phyloP scores from a whole-genome alignment of 2,329 filamentous ascomycete species.

The Botrytis paeoniae region DNA sequence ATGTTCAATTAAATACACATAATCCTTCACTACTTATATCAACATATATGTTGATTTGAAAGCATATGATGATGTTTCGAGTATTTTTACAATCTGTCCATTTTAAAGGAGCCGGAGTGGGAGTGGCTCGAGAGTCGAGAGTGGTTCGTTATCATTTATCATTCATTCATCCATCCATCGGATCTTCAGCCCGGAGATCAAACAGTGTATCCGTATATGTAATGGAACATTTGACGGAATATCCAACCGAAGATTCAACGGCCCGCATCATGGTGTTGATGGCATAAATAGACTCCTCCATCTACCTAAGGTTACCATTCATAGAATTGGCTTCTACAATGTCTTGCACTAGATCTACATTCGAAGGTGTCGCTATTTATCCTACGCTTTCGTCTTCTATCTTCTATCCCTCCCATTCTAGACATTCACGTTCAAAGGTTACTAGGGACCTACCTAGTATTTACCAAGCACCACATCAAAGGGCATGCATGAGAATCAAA shows the following conservation, averaged over 20 bases:
- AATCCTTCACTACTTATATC: not conserved
- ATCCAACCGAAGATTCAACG: not conserved
- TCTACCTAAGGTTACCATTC: not conserved
- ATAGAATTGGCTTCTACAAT: not conserved
- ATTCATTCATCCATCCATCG: not conserved
- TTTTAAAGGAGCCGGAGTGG: not conserved
- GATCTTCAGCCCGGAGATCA: not conserved
- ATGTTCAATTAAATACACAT: not conserved
- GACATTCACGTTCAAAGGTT: not conserved
- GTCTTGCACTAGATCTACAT: not conserved
- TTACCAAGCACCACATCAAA: not conserved
- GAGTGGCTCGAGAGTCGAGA: constrained; percentile 8
- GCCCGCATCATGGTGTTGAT: not conserved
- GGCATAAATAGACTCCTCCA: not conserved
- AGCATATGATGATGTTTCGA: not conserved
- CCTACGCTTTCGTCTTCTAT: not conserved
- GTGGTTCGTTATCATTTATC: not conserved
- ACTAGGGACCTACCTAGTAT: not conserved
- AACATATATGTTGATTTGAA: constrained; percentile 1
- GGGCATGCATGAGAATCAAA: not conserved
- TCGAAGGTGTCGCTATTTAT: not conserved
- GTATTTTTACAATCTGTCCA: not conserved
- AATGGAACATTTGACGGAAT: not conserved
- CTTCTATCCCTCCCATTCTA: not conserved
- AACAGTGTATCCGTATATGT: not conserved